These are phyloP conservation scores for Massospora cicadina DNA, from an alignment of 371 early-diverging fungal genomes.

Conservation along the genomic window DNA sequence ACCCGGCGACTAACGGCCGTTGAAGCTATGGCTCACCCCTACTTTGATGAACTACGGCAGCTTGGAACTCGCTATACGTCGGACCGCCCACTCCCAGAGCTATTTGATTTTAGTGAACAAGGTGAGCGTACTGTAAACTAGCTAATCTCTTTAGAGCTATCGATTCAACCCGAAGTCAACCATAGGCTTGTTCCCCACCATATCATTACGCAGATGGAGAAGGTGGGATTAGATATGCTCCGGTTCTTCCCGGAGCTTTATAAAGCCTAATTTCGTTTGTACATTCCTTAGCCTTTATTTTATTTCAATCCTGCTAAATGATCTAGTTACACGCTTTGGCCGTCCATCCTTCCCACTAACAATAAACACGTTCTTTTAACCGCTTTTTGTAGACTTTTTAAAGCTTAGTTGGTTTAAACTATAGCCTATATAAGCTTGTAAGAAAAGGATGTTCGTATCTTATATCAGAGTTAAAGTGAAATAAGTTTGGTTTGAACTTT, in stretches of 20 bases:
- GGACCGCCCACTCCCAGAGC: slow-evolving; percentile 62
- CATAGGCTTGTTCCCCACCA: slow-evolving; percentile 7
- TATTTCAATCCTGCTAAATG: background rate
- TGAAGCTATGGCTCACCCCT: slow-evolving; percentile 86
- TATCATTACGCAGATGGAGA: slow-evolving; percentile 10
- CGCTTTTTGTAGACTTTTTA: too few species aligned
- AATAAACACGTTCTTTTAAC: too few species aligned
- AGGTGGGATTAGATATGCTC: slow-evolving; percentile 10
- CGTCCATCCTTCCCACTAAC: background rate
- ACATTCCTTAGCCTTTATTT: background rate
- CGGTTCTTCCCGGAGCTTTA: slow-evolving; percentile 10
- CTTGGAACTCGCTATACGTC: slow-evolving; percentile 61
- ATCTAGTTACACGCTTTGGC: background rate
- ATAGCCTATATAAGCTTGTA: too few species aligned
- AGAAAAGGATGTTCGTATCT: too few species aligned
- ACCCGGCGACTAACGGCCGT: slow-evolving; percentile 72
- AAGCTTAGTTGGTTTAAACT: too few species aligned
- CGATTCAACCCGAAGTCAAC: slow-evolving; percentile 9
- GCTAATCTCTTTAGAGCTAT: background rate
- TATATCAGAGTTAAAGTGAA: too few species aligned
- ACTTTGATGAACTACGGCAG: slow-evolving; percentile 89
- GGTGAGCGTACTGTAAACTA: slow-evolving; percentile 24
- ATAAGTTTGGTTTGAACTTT: too few species aligned
- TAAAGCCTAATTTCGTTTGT: background rate
- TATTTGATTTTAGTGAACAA: slow-evolving; percentile 78